A percentile compares a stretch with the other conserved stretches of the same genome.
Conservation (phyloP, 2,329 filamentous ascomycete species). For the Phialophora tarda region DNA sequence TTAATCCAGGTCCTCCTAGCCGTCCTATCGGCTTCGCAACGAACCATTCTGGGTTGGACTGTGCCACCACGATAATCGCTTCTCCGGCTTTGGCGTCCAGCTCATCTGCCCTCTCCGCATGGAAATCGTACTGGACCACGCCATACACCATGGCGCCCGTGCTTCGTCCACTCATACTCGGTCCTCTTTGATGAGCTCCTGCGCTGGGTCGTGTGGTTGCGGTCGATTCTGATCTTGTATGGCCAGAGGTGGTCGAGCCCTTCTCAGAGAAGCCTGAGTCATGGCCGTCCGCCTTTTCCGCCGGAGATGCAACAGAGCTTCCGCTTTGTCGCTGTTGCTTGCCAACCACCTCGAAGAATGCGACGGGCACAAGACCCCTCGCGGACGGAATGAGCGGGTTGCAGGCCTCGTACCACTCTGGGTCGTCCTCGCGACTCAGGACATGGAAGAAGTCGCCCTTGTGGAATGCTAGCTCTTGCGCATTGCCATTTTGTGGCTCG, state of each 20-base stretch:
- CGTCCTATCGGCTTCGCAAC: slow-evolving; percentile 98
- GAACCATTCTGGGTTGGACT: slow-evolving; percentile 99
- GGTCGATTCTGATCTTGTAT: slow-evolving; percentile 46
- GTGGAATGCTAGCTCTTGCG: slow-evolving; percentile 85
- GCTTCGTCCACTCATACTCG: slow-evolving; percentile 55
- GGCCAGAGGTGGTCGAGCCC: slow-evolving; percentile 39
- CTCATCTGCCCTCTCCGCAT: slow-evolving; percentile 93
- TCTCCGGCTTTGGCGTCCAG: slow-evolving; percentile 93
- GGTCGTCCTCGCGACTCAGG: slow-evolving; percentile 91
- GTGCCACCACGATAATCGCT: slow-evolving; percentile 96
- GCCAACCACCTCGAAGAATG: slow-evolving; percentile 89
- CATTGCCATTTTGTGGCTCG: slow-evolving; percentile 68
- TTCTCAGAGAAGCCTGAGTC: slow-evolving; percentile 86
- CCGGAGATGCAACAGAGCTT: slow-evolving; percentile 65
- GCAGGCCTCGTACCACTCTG: slow-evolving; percentile 97
- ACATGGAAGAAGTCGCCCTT: slow-evolving; percentile 98
- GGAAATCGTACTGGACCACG: slow-evolving; percentile 95
- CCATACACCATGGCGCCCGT: slow-evolving; percentile 91
- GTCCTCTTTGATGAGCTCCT: slow-evolving; percentile 47
- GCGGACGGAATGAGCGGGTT: slow-evolving; percentile 88
- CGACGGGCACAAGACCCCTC: slow-evolving; percentile 88
- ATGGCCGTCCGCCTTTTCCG: slow-evolving; percentile 68
- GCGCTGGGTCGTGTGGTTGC: slow-evolving; percentile 45
- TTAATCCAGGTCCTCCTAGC: slow-evolving; percentile 91
- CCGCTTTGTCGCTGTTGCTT: slow-evolving; percentile 90